A percentile compares a stretch with the other conserved stretches of the same genome.
These are phyloP conservation scores for Monascus ruber DNA, from an alignment of 2,329 filamentous ascomycete genomes.

Conservation along the genomic window DNA sequence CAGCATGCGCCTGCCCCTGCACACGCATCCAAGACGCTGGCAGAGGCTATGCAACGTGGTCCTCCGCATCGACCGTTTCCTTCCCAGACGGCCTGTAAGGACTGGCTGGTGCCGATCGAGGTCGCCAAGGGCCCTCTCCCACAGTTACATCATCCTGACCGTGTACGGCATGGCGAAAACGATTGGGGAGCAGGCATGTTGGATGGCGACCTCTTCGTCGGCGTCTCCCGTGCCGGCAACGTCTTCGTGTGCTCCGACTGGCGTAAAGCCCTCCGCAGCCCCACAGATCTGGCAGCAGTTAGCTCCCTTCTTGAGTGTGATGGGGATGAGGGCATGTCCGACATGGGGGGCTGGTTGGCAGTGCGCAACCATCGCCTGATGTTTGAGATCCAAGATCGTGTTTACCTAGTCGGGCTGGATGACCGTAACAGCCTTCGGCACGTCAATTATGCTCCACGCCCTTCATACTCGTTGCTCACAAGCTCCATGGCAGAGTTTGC, in stretches of 20 bases:
- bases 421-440: constrained; percentile 19
- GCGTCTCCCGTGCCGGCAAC: constrained; percentile 32
- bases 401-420: constrained; percentile 33
- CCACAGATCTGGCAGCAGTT: constrained; percentile 12
- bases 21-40: constrained; percentile 9
- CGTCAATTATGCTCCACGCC: constrained; percentile 8
- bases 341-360: constrained; percentile 37
- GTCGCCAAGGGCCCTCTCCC: constrained; percentile 16
- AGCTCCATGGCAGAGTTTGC: constrained; percentile 27
- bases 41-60: constrained; percentile 12
- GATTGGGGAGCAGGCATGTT: constrained; percentile 40
- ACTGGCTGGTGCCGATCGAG: constrained; percentile 17
- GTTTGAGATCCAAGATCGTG: constrained; percentile 33
- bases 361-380: constrained; percentile 31
- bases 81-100: constrained; percentile 10
- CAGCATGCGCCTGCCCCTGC: constrained; percentile 12
- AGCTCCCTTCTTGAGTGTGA: constrained; percentile 33
- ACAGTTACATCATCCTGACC: constrained; percentile 9
- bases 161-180: constrained; percentile 25
- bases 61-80: constrained; percentile 9
- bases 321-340: constrained; percentile 29
- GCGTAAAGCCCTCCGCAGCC: constrained; percentile 24
- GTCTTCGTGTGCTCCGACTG: constrained; percentile 36
- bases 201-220: constrained; percentile 30
- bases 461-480: constrained; percentile 24